Evolutionary conservation across 805 yeast genomes (phyloP), one percentile per base, ranked within the genome.

Genomic region (Candida namnaoensis): DNA sequence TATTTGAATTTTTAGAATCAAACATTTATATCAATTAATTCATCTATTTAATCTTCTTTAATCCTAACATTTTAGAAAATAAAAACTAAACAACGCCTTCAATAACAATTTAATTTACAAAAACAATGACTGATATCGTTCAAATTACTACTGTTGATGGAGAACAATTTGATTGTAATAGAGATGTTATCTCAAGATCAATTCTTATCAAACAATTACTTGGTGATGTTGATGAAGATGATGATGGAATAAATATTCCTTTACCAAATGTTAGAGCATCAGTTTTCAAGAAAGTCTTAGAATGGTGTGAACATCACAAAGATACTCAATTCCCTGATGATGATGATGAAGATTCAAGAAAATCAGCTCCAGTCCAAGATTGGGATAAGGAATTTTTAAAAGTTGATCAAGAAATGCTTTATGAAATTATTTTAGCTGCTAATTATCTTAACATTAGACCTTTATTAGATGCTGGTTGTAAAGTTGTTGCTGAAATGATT

Each of bases 291-390:
- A 88, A 88, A 58, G 91, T 91, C n/a, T 70, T 91, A 41, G 96
- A 91, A 59, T 91, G 96, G 95, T 88, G 96, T 54, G 95, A 86
- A 56, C 93, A 91, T 61, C 96, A 91, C 69, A 84, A 82, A 61
- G 88, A 86, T 58, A 75, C 84, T 9, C 70, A 69, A 15, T 81
- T 81, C 62, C 85, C 86, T 15, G 88, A 80, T 47, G 90, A 82
- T 41, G 87, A 78, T 44, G 96, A 87, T 48, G 90, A 83, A 41
- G 95, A 87, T 51, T 76, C 86, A 24, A 79, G 84, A 60, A 86
- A 85, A 58, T 74, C 91, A n/a, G 88, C 88, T 2, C 96, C 95
- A 4, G 88, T 91, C 40, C 91, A 84, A 47, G 88, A 88, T 38
- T 91, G 98, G 98, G 98, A 91, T 65, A 85, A 86, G 61, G 87